Conservation (phyloP, 164 flowering plant genomes). For the Berberis vulgaris region DNA sequence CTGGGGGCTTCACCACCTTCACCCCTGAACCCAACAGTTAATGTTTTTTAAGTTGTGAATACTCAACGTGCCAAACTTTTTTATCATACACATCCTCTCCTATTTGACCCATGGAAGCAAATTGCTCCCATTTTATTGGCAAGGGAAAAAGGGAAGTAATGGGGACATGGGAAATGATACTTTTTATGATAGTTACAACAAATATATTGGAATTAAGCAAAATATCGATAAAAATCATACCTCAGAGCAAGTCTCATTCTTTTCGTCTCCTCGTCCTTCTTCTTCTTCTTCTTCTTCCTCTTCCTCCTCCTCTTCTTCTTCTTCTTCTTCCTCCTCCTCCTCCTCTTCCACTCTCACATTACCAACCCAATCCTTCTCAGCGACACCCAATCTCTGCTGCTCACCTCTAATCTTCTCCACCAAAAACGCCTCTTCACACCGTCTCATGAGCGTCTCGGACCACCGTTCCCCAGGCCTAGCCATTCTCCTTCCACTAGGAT, state of each 20-base stretch:
- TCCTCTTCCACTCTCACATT: conserved; percentile 41
- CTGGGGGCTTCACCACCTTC: too few species aligned
- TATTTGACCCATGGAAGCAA: too few species aligned
- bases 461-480: conserved; percentile 89
- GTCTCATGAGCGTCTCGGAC: conserved; percentile 86
- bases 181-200: too few species aligned
- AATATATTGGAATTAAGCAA: background rate
- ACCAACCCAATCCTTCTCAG: conserved; percentile 79
- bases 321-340: conserved; percentile 57
- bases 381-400: conserved; percentile 79
- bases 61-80: too few species aligned
- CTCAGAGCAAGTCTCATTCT: background rate
- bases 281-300: conserved; percentile 11
- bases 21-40: too few species aligned
- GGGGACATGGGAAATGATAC: too few species aligned
- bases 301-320: conserved; percentile 44
- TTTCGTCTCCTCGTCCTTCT: background rate
- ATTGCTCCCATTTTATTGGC: too few species aligned
- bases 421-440: conserved; percentile 72
- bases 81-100: too few species aligned
- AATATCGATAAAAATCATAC: background rate
- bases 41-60: too few species aligned
- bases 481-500: conserved; percentile 57
- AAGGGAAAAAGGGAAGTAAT: too few species aligned
- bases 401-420: conserved; percentile 78